phyloP scores from a whole-genome alignment of 352 stramenopile genomes.

The Phytophthora fragariaefolia region DNA sequence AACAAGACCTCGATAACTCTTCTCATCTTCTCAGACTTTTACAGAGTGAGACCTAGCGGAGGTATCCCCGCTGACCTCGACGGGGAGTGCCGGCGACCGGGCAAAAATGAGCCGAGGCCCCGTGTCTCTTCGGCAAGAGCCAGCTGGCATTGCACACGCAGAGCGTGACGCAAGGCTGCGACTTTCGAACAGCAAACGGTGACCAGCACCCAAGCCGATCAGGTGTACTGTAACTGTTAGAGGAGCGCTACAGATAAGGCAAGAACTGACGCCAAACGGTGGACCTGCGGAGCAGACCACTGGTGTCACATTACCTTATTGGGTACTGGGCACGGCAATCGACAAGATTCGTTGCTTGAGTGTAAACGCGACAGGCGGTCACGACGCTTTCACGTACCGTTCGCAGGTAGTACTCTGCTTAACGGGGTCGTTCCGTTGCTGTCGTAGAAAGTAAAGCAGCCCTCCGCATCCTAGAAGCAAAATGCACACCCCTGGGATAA shows the following conservation, averaged over 20 bases:
- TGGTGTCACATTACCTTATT: too few relatives aligned
- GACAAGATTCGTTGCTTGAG: too few relatives aligned
- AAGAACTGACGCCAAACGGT: too few relatives aligned
- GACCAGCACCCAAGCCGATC: background rate
- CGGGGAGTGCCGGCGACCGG: background rate
- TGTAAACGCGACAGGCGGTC: too few relatives aligned
- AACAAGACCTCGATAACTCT: background rate
- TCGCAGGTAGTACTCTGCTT: too few relatives aligned
- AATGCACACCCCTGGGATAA: constrained; percentile 42
- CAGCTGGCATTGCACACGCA: background rate
- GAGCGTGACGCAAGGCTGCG: background rate
- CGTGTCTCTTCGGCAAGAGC: background rate
- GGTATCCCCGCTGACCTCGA: background rate
- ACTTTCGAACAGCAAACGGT: background rate
- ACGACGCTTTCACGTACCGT: too few relatives aligned
- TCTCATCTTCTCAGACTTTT: background rate
- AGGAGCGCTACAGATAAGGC: too few relatives aligned
- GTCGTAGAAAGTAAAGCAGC: constrained; percentile 3
- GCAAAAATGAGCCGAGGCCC: background rate
- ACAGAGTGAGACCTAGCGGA: background rate
- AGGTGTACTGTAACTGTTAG: background rate
- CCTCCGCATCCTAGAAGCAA: constrained; percentile 49
- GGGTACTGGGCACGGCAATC: too few relatives aligned
- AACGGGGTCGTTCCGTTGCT: background rate
- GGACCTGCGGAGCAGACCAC: too few relatives aligned